phyloP scores from a whole-genome alignment of 352 stramenopile species.

The Pythium phragmitis region DNA sequence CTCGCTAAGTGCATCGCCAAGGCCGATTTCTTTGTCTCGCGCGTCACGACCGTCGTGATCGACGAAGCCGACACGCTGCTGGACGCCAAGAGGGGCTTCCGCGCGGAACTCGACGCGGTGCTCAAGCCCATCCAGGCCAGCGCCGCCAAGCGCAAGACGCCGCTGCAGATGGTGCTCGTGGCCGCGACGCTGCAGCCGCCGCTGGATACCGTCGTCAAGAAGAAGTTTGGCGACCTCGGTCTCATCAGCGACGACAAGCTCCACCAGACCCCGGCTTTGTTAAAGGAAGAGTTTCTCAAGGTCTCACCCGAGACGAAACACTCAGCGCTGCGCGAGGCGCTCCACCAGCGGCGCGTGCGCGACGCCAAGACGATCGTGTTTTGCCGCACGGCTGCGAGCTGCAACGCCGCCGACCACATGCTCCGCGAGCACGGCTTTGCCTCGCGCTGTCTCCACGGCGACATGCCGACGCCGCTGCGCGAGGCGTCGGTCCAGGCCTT shows the following conservation, averaged over 20 bases:
- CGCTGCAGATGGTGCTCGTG: constrained; percentile 70
- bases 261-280: constrained; percentile 59
- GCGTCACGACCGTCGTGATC: constrained; percentile 60
- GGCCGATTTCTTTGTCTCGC: constrained; percentile 77
- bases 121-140: constrained; percentile 64
- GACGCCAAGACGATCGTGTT: constrained; percentile 73
- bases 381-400: constrained; percentile 69
- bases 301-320: constrained; percentile 65
- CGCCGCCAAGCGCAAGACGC: constrained; percentile 47
- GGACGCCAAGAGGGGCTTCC: constrained; percentile 83
- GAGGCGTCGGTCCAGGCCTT: constrained; percentile 65
- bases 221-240: constrained; percentile 59
- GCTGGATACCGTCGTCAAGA: constrained; percentile 71
- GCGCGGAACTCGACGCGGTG: constrained; percentile 68
- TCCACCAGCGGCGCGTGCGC: constrained; percentile 41
- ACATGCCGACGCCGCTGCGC: constrained; percentile 60
- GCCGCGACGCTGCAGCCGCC: constrained; percentile 69
- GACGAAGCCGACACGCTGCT: constrained; percentile 84
- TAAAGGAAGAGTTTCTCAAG: constrained; percentile 71
- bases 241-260: constrained; percentile 67
- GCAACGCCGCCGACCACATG: constrained; percentile 81
- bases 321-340: constrained; percentile 56
- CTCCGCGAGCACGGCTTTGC: constrained; percentile 72
- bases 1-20: constrained; percentile 72
- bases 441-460: constrained; percentile 68